Conservation (phyloP, 2,329 filamentous ascomycete species). For the Xylaria sp. region DNA sequence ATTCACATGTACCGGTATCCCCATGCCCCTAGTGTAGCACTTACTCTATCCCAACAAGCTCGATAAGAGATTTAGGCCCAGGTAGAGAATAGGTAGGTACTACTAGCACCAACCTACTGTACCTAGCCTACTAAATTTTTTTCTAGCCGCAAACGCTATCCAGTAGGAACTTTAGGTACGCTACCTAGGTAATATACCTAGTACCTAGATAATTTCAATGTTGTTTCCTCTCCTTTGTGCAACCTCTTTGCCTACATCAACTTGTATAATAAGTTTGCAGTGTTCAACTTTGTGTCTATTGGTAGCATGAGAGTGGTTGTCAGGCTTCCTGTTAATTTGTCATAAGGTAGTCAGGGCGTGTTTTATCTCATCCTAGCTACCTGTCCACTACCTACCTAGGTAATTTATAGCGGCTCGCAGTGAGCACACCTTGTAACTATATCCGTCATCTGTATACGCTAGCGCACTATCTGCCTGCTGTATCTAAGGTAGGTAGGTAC, state of each 20-base stretch:
- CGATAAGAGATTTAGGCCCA: too few relatives aligned
- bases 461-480: background rate
- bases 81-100: too few relatives aligned
- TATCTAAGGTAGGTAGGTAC: background rate
- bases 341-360: background rate
- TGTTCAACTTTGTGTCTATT: background rate
- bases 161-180: too few relatives aligned
- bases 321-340: background rate
- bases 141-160: too few relatives aligned
- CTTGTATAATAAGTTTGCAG: background rate
- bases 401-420: background rate
- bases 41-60: too few relatives aligned
- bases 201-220: background rate
- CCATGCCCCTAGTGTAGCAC: too few relatives aligned
- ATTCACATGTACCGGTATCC: too few relatives aligned
- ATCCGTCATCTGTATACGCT: background rate
- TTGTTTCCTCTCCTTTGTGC: background rate
- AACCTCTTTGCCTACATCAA: background rate
- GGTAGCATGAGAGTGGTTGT: background rate
- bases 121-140: too few relatives aligned
- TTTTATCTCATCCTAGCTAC: background rate
- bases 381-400: background rate
- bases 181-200: too few relatives aligned
- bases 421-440: background rate
- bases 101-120: too few relatives aligned